Percentiles rank a stretch among this genome's conserved stretches.
These are phyloP conservation scores for Cladosporium phlei DNA, from an alignment of 2,329 filamentous ascomycete genomes.

Conservation along the genomic window DNA sequence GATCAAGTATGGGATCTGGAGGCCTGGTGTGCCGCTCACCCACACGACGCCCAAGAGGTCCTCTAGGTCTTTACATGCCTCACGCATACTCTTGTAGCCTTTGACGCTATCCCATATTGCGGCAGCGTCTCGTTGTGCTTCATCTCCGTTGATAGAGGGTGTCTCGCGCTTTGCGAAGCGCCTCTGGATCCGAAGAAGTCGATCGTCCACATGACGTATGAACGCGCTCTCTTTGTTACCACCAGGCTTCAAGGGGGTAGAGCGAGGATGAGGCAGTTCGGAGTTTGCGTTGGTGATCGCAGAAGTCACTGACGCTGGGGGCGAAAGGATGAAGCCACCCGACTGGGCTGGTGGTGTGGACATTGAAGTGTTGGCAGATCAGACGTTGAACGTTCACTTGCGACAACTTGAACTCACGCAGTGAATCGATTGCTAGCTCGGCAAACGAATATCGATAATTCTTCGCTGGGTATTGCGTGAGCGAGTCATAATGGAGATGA, in stretches of 20 bases:
- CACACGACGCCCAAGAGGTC: slow-evolving; percentile 74
- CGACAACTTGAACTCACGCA: no score
- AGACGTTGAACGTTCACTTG: no score
- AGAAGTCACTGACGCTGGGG: slow-evolving; percentile 43
- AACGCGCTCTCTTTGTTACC: slow-evolving; percentile 55
- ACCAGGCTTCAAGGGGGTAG: slow-evolving; percentile 50
- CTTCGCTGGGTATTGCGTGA: no score
- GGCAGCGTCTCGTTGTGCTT: slow-evolving; percentile 23
- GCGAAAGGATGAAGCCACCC: slow-evolving; percentile 46
- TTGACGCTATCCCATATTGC: slow-evolving; percentile 35
- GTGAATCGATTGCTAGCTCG: no score
- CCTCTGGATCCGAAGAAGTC: slow-evolving; percentile 47
- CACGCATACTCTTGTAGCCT: slow-evolving; percentile 59
- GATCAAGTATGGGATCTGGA: slow-evolving; percentile 81
- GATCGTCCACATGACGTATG: slow-evolving; percentile 54
- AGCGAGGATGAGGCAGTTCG: slow-evolving; percentile 49
- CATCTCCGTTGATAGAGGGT: slow-evolving; percentile 27
- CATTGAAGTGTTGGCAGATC: background rate
- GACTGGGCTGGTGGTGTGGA: slow-evolving; percentile 2
- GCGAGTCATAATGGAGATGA: no score
- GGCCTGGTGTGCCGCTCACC: slow-evolving; percentile 76
- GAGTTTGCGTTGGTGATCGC: slow-evolving; percentile 32
- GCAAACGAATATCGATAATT: no score
- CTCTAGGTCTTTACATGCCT: slow-evolving; percentile 71
- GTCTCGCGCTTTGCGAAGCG: slow-evolving; percentile 49